Base-by-base conservation (phyloP, 345 rosid genomes). In the Sisymbrium irio region DNA sequence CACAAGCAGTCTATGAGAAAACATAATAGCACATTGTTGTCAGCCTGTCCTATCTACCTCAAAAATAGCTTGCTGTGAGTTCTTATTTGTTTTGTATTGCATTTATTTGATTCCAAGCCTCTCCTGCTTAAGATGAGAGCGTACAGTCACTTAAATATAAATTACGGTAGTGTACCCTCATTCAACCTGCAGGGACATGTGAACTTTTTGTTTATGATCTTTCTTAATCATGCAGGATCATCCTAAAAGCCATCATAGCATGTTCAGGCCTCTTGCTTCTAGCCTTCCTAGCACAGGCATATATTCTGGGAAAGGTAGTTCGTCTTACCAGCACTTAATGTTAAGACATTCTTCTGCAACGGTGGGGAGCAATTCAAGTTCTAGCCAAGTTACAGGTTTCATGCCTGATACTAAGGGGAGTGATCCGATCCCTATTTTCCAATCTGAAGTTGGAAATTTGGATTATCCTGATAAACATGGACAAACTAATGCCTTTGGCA, bases 231-330 rank as follows among this genome's bases (percentile, higher is more conserved):
- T 82, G 80, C 75, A 95, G 99, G 98, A 95, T 78, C 85, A 84
- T 58, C 88, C 88, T 77, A 95, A 86, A 83, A 88, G 87, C 71
- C 97, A 97, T 73, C 96, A 85, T 73, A 94, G 89, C 79, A 95
- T 95, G 99, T 95, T 95, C 80, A 88, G 99, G 80, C 99, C 99
- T 58, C 92, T 95, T 68, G 77, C 93, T 70, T 95, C 99, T 62
- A 95, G 96, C 85, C 98, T 92, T 62, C 98, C 99, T 5, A 88
- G 94, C 81, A 85, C 90, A 27, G 85, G 96, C 73, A 88, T 92
- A 57, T 89, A 88, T 79, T 78, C 51, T 72, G 97, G 97, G 75
- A 88, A 88, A 74, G 72, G 81, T 60, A 82, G 78, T 77, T 80
- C 92, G 75, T 79, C 83, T 25, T 84, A 84, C 46, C 89, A 82